phyloP scores from a whole-genome alignment of 2,329 filamentous ascomycete genomes.

The Zymoseptoria tritici region DNA sequence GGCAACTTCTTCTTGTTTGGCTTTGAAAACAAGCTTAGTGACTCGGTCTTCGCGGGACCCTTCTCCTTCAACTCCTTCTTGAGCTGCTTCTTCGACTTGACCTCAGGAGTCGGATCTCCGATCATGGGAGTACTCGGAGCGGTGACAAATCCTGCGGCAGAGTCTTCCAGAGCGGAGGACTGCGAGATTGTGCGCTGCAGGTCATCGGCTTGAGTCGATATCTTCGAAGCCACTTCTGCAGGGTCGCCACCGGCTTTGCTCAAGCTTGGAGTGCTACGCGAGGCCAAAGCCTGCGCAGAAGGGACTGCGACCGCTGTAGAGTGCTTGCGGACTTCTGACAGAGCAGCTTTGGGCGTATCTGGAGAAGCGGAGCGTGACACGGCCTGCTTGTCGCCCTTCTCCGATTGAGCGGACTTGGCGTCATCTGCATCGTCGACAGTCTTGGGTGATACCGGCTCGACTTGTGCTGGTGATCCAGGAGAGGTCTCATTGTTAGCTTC shows the following conservation, averaged over 20 bases:
- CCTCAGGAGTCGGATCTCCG: background rate
- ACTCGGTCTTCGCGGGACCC: conserved; percentile 31
- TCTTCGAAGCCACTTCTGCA: background rate
- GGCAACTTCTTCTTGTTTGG: conserved; percentile 16
- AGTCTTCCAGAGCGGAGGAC: conserved; percentile 7
- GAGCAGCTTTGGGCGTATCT: background rate
- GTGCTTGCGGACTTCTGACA: background rate
- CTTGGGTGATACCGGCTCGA: background rate
- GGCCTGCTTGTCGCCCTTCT: background rate
- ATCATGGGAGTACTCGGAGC: conserved; percentile 20
- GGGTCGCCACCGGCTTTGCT: background rate
- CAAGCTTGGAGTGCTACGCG: background rate
- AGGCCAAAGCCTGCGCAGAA: background rate
- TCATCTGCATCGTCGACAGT: background rate
- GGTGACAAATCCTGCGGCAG: conserved; percentile 14
- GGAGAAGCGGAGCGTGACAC: background rate
- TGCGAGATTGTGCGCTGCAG: conserved; percentile 13
- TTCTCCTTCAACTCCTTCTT: conserved; percentile 25
- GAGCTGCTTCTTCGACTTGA: conserved; percentile 10
- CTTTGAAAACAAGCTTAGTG: conserved; percentile 26
- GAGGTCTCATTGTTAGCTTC: background rate
- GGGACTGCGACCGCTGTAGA: background rate
- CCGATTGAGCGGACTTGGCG: background rate
- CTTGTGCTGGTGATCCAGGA: background rate
- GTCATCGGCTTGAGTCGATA: background rate